A percentile compares a stretch with the other conserved stretches of the same genome.
phyloP scores from a whole-genome alignment of 2,329 filamentous ascomycete species.

The Diaporthe vaccinii region DNA sequence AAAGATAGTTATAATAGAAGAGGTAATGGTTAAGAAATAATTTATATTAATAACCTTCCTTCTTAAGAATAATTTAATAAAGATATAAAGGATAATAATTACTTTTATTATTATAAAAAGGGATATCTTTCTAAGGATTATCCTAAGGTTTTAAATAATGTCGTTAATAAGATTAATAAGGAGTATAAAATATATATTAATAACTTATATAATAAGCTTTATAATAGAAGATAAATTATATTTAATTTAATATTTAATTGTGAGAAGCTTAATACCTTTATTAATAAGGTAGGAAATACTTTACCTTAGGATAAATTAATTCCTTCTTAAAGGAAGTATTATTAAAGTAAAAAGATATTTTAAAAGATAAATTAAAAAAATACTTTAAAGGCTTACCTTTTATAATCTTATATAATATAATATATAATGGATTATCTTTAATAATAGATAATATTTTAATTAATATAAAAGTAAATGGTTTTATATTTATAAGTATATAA shows the following conservation, averaged over 20 bases:
- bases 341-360: neutral
- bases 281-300: neutral
- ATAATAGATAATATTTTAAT: too few relatives aligned
- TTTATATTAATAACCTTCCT: neutral
- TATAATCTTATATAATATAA: too few relatives aligned
- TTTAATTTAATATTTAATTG: neutral
- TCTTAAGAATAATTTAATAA: neutral
- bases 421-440: too few relatives aligned
- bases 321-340: neutral
- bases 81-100: neutral
- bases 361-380: neutral
- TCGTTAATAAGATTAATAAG: neutral
- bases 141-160: neutral
- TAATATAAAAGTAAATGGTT: neutral
- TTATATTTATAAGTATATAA: conserved; percentile 10
- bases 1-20: neutral
- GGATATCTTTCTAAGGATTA: neutral
- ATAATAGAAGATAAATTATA: too few relatives aligned
- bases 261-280: neutral
- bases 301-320: neutral
- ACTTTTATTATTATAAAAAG: neutral
- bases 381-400: too few relatives aligned
- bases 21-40: neutral
- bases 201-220: too few relatives aligned
- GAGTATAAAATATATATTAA: too few relatives aligned